phyloP scores from a whole-genome alignment of 257 asterid genomes.

The Scutellaria baicalensis region DNA sequence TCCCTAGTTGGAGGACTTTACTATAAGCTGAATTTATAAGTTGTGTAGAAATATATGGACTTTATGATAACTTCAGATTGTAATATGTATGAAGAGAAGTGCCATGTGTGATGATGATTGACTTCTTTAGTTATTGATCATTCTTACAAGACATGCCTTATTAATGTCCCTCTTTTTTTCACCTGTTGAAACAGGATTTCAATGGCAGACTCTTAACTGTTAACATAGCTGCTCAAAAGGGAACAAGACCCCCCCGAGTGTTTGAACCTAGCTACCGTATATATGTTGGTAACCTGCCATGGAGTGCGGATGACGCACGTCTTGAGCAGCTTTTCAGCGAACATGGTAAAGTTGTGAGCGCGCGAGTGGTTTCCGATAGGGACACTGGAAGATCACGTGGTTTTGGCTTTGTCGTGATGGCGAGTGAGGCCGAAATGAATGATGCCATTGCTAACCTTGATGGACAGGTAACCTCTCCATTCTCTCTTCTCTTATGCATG shows the following conservation, averaged over 20 bases:
- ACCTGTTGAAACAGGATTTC: conserved; percentile 47
- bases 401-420: conserved; percentile 87
- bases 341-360: conserved; percentile 73
- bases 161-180: background rate
- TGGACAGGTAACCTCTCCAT: conserved; percentile 53
- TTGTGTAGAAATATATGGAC: background rate
- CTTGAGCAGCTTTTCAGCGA: conserved; percentile 76
- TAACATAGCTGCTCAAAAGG: conserved; percentile 78
- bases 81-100: background rate
- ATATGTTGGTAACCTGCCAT: conserved; percentile 87
- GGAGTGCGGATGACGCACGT: conserved; percentile 66
- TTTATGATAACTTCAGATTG: background rate
- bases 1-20: background rate
- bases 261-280: conserved; percentile 48
- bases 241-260: conserved; percentile 55
- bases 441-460: conserved; percentile 85
- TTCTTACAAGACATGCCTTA: background rate
- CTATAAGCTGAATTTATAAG: background rate
- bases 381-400: conserved; percentile 88
- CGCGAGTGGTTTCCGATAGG: conserved; percentile 72
- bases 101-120: background rate
- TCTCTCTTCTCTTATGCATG: background rate
- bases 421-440: conserved; percentile 68
- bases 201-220: conserved; percentile 71
- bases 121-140: background rate